These are phyloP conservation scores for Microdochium bolleyi DNA, from an alignment of 2,329 filamentous ascomycete species.

Conservation along the genomic window DNA sequence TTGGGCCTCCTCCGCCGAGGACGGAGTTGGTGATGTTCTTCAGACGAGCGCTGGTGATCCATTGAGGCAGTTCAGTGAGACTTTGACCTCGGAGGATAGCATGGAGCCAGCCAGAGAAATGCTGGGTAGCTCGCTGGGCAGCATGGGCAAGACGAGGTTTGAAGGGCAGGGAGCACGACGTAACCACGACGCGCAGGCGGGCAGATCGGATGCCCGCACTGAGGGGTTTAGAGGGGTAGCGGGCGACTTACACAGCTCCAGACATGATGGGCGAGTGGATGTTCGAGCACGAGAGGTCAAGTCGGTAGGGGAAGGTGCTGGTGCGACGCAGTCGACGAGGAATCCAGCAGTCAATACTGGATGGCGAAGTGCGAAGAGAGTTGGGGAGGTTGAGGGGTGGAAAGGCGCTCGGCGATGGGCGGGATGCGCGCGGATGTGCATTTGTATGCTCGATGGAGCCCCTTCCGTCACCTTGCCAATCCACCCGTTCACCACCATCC, in stretches of 20 bases:
- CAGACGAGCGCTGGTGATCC: constrained; percentile 2
- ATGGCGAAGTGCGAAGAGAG: neutral
- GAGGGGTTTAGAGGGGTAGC: constrained; percentile 2
- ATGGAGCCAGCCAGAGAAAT: neutral
- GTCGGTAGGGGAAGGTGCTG: neutral
- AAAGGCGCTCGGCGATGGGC: neutral
- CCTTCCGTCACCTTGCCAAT: neutral
- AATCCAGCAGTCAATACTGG: neutral
- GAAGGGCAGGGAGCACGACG: constrained; percentile 16
- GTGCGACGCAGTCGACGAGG: neutral
- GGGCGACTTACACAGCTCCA: constrained; percentile 56
- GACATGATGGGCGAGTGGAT: constrained; percentile 42
- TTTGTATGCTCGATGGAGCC: neutral
- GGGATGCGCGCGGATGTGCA: neutral
- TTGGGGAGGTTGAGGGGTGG: neutral
- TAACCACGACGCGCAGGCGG: constrained; percentile 3
- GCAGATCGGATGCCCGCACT: neutral
- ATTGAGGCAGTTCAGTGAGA: constrained; percentile 1
- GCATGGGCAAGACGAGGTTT: constrained; percentile 14
- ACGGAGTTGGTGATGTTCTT: constrained; percentile 4
- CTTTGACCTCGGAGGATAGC: constrained; percentile 4
- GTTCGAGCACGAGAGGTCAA: neutral
- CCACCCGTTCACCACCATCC: neutral
- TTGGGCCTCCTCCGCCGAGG: neutral
- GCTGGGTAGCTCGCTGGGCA: neutral